Percentiles rank a stretch among this genome's conserved stretches.
Conservation (phyloP, 2,329 filamentous ascomycete genomes). For the Pseudocercospora cruenta region DNA sequence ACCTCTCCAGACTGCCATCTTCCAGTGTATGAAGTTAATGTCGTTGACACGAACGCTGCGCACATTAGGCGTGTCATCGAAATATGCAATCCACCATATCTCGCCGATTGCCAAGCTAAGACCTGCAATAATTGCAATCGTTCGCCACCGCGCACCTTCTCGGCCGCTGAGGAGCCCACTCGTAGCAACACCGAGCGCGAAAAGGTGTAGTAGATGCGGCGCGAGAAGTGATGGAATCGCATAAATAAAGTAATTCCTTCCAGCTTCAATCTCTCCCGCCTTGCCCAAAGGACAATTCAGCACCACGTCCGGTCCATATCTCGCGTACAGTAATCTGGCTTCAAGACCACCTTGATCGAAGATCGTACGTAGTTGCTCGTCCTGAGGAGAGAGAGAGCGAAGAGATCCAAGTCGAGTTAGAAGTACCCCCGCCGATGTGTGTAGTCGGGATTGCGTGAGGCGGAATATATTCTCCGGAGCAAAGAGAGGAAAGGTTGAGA, state of each 20-base stretch:
- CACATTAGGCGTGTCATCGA: constrained; percentile 68
- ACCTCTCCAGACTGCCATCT: constrained; percentile 64
- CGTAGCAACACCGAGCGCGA: constrained; percentile 72
- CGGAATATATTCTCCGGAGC: constrained; percentile 81
- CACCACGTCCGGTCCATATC: constrained; percentile 76
- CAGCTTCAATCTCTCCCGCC: constrained; percentile 40
- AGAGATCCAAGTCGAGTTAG: constrained; percentile 72
- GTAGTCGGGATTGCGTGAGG: constrained; percentile 76
- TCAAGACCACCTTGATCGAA: constrained; percentile 66
- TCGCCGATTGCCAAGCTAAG: constrained; percentile 65
- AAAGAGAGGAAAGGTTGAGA: constrained; percentile 68
- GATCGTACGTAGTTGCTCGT: constrained; percentile 68
- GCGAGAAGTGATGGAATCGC: constrained; percentile 71
- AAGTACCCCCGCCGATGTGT: constrained; percentile 81
- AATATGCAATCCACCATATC: constrained; percentile 65
- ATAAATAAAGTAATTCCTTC: constrained; percentile 77
- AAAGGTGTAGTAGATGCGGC: constrained; percentile 80
- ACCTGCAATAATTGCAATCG: constrained; percentile 66
- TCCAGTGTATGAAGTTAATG: constrained; percentile 74
- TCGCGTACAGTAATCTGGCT: constrained; percentile 78
- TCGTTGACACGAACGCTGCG: constrained; percentile 63
- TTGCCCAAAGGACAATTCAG: constrained; percentile 79
- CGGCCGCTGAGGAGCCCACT: constrained; percentile 67
- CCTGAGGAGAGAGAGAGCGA: constrained; percentile 61
- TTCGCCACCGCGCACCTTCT: constrained; percentile 70